Percentiles rank a stretch among this genome's conserved stretches.
Conservation (phyloP, 1,139 yeast genomes). For the Lodderomyces parapsilosis region DNA sequence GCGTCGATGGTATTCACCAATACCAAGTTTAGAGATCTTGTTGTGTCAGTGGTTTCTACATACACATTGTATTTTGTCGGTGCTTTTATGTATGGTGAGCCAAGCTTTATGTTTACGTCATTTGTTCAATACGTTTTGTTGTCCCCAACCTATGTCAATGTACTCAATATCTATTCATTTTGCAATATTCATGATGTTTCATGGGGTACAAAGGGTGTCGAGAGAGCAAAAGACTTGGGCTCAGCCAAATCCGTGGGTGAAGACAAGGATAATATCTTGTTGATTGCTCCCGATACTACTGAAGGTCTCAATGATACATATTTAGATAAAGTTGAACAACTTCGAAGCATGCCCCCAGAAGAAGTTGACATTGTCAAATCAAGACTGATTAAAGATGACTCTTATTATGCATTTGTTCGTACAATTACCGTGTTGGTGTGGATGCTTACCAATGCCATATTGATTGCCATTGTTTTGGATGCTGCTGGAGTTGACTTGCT, state of each 20-base stretch:
- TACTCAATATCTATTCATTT: slow-evolving; percentile 77
- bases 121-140: slow-evolving; percentile 68
- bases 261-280: slow-evolving; percentile 62
- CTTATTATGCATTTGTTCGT: slow-evolving; percentile 46
- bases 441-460: slow-evolving; percentile 45
- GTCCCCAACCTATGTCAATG: slow-evolving; percentile 76
- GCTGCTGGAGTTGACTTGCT: slow-evolving; percentile 40
- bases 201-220: slow-evolving; percentile 85
- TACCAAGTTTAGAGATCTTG: slow-evolving; percentile 74
- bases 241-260: slow-evolving; percentile 54
- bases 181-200: slow-evolving; percentile 85
- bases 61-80: slow-evolving; percentile 78
- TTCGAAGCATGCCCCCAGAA: slow-evolving; percentile 33
- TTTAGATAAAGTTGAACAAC: slow-evolving; percentile 46
- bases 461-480: slow-evolving; percentile 42
- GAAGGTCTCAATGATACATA: slow-evolving; percentile 64
- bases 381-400: slow-evolving; percentile 33
- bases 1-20: slow-evolving; percentile 55
- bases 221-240: slow-evolving; percentile 65
- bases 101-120: slow-evolving; percentile 76
- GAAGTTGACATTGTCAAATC: slow-evolving; percentile 19
- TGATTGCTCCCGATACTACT: slow-evolving; percentile 58
- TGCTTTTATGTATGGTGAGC: slow-evolving; percentile 72
- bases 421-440: slow-evolving; percentile 47
- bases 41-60: slow-evolving; percentile 84